Evolutionary conservation across 169 alveolate genomes (phyloP).

Genomic region (Eimeria tenella): DNA sequence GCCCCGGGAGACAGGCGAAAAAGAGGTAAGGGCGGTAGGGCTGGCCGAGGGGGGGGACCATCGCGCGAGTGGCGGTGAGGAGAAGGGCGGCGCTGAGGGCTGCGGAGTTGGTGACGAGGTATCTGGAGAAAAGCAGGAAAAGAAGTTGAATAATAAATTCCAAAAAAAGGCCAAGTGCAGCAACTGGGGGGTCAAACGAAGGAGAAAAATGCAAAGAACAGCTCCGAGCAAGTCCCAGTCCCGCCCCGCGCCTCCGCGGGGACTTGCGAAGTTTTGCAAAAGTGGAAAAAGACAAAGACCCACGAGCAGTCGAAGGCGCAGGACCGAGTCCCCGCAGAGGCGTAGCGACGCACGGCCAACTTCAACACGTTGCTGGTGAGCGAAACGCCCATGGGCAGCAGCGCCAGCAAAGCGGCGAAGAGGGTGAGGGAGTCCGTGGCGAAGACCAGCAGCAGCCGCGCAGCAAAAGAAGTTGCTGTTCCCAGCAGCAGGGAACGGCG

Average conservation of each 20-base stretch:
- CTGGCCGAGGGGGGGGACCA: slow-evolving; percentile 39
- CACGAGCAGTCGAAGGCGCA: slow-evolving; percentile 74
- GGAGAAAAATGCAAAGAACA: too few species aligned
- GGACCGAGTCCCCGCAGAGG: slow-evolving; percentile 18
- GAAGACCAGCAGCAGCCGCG: slow-evolving; percentile 58
- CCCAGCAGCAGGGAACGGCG: slow-evolving; percentile 60
- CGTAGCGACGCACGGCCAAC: slow-evolving; percentile 66
- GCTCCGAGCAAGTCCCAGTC: too few species aligned
- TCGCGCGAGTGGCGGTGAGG: slow-evolving; percentile 52
- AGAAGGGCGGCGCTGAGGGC: slow-evolving; percentile 67
- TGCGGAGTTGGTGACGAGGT: slow-evolving; percentile 55
- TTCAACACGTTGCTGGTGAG: slow-evolving; percentile 65
- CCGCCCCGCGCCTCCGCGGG: too few species aligned
- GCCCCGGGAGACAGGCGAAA: slow-evolving; percentile 47
- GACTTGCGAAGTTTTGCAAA: background rate
- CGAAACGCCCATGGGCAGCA: slow-evolving; percentile 68
- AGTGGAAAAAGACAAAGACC: background rate
- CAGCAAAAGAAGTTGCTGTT: background rate
- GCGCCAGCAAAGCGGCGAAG: background rate
- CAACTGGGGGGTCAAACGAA: too few species aligned
- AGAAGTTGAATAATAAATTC: background rate
- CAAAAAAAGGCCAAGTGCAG: background rate
- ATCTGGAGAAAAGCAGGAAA: slow-evolving; percentile 12
- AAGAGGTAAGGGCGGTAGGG: slow-evolving; percentile 59
- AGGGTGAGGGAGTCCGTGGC: slow-evolving; percentile 55